A percentile compares a stretch with the other conserved stretches of the same genome.
phyloP scores from a whole-genome alignment of 345 rosid species.

The Eucalyptus tenuipes region DNA sequence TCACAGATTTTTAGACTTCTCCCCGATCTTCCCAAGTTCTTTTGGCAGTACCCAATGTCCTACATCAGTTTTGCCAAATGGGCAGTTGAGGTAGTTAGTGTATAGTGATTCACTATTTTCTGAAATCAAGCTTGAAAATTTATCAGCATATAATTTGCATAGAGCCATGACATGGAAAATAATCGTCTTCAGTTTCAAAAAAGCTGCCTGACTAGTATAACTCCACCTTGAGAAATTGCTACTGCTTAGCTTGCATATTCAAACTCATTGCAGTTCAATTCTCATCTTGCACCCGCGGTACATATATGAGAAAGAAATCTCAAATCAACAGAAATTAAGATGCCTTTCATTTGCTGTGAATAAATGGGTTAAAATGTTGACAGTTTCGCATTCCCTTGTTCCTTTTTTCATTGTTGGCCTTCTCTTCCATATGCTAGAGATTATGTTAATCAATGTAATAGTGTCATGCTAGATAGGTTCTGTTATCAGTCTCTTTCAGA shows the following conservation, averaged over 20 bases:
- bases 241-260: neutral
- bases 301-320: neutral
- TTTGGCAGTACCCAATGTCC: conserved; percentile 1
- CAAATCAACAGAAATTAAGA: neutral
- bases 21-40: neutral
- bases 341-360: neutral
- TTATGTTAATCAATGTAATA: neutral
- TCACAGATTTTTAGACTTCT: neutral
- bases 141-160: neutral
- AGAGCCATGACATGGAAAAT: neutral
- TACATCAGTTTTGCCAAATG: neutral
- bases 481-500: neutral
- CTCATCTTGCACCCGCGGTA: neutral
- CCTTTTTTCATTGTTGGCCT: neutral
- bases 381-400: neutral
- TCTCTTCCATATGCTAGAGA: neutral
- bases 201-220: neutral
- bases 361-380: neutral
- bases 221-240: neutral
- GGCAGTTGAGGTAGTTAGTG: neutral
- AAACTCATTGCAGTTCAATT: neutral
- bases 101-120: neutral
- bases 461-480: neutral
- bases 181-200: neutral
- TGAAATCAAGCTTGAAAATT: neutral